A percentile compares a stretch with the other conserved stretches of the same genome.
Conservation (phyloP, 2,329 filamentous ascomycete species). For the Cryphonectria nitschkei region DNA sequence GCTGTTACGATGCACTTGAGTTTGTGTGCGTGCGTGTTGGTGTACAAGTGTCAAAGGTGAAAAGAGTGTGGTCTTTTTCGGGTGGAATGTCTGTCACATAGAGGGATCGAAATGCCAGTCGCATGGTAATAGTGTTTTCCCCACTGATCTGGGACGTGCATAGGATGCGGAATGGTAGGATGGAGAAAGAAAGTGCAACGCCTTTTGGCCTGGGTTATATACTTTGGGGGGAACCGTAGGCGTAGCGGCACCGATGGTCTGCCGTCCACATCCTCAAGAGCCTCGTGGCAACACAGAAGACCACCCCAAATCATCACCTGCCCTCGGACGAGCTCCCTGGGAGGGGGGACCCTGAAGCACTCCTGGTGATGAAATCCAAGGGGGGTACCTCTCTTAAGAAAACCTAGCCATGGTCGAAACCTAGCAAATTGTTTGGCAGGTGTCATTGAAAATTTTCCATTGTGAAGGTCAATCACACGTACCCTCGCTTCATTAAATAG, state of each 20-base stretch:
- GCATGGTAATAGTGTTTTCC: neutral
- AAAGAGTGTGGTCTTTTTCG: neutral
- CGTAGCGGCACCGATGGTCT: neutral
- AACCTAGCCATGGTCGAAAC: neutral
- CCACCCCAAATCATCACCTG: neutral
- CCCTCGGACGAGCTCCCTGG: neutral
- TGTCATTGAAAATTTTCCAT: neutral
- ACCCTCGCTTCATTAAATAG: too few relatives aligned
- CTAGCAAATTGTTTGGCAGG: neutral
- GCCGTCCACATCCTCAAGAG: neutral
- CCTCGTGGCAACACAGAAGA: neutral
- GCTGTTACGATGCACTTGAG: neutral
- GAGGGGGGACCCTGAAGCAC: too few relatives aligned
- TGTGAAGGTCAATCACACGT: neutral
- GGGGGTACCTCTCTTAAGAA: neutral
- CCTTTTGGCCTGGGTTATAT: neutral
- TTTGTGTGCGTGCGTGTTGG: neutral
- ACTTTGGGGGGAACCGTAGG: neutral
- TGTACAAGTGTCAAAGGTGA: neutral
- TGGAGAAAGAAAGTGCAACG: neutral
- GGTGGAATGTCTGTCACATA: neutral
- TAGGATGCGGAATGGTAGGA: neutral
- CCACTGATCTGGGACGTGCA: neutral
- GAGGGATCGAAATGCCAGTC: neutral
- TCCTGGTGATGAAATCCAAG: neutral